Evolutionary conservation across 2,329 filamentous ascomycete species (phyloP).

Genomic region (Cladosporium austrohemisphaericum): DNA sequence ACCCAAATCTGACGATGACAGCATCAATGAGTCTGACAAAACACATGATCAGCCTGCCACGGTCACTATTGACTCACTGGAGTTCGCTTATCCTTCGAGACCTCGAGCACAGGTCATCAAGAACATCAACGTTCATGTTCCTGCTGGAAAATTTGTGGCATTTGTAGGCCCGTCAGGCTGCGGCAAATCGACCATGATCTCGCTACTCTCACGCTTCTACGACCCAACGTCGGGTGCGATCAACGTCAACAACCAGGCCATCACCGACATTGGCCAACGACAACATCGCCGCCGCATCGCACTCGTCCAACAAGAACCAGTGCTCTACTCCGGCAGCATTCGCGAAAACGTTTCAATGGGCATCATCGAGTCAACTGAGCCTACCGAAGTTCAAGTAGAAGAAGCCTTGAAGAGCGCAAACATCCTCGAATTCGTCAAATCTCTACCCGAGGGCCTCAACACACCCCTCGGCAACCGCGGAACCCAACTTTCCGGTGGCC

Average conservation of each 20-base stretch:
- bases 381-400: slow-evolving; percentile 16
- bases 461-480: slow-evolving; percentile 24
- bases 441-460: slow-evolving; percentile 27
- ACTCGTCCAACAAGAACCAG: slow-evolving; percentile 47
- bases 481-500: slow-evolving; percentile 24
- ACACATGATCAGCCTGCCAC: slow-evolving; percentile 9
- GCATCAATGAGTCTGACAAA: slow-evolving; percentile 37
- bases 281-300: slow-evolving; percentile 42
- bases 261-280: slow-evolving; percentile 33
- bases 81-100: slow-evolving; percentile 39
- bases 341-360: slow-evolving; percentile 36
- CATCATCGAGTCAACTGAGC: slow-evolving; percentile 11
- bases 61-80: slow-evolving; percentile 35
- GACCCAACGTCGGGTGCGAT: slow-evolving; percentile 63
- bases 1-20: slow-evolving; percentile 22
- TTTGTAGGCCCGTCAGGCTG: slow-evolving; percentile 68
- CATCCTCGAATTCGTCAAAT: slow-evolving; percentile 21
- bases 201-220: slow-evolving; percentile 63
- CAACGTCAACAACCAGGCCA: slow-evolving; percentile 39
- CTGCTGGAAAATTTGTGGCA: slow-evolving; percentile 57
- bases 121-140: slow-evolving; percentile 34
- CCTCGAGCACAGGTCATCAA: slow-evolving; percentile 37
- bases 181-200: slow-evolving; percentile 69
- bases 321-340: slow-evolving; percentile 44
- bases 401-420: slow-evolving; percentile 21